Evolutionary conservation across 805 yeast species (phyloP).

Genomic region (Saccharomycopsis synnaedendra): DNA sequence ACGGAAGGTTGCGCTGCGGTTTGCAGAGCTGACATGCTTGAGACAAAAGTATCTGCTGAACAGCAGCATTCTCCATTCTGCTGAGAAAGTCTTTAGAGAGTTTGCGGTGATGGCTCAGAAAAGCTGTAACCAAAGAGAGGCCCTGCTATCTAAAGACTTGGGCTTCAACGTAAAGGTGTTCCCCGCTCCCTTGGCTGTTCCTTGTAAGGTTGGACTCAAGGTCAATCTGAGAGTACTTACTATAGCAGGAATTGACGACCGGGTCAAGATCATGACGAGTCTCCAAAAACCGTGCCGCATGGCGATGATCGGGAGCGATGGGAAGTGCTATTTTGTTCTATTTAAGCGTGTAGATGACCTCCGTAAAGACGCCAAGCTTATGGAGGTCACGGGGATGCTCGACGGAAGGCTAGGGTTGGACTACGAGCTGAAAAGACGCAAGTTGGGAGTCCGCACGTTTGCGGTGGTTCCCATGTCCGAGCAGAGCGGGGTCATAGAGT

Average conservation of each 20-base stretch:
- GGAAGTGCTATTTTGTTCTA: constrained; percentile 58
- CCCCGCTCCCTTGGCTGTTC: constrained; percentile 54
- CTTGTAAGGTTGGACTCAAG: constrained; percentile 60
- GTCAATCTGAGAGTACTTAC: constrained; percentile 34
- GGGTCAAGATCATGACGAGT: constrained; percentile 63
- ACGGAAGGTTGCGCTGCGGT: constrained; percentile 6
- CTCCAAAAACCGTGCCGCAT: constrained; percentile 81
- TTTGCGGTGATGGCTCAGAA: constrained; percentile 20
- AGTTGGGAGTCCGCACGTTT: constrained; percentile 63
- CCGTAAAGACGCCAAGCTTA: constrained; percentile 86
- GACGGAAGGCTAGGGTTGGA: constrained; percentile 59
- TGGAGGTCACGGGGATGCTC: constrained; percentile 83
- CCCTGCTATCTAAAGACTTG: constrained; percentile 29
- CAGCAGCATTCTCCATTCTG: constrained; percentile 17
- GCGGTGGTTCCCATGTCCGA: constrained; percentile 85
- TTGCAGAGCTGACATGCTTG: constrained; percentile 9
- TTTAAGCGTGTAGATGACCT: constrained; percentile 87
- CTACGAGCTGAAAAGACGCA: constrained; percentile 63
- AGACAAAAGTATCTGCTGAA: constrained; percentile 12
- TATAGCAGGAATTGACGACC: constrained; percentile 51
- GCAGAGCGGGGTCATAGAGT: constrained; percentile 81
- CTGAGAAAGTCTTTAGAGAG: constrained; percentile 21
- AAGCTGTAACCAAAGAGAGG: constrained; percentile 15
- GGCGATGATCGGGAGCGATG: constrained; percentile 68
- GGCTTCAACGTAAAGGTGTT: constrained; percentile 29